Conservation (phyloP, 441 rosid genomes). For the Eruca vesicaria region DNA sequence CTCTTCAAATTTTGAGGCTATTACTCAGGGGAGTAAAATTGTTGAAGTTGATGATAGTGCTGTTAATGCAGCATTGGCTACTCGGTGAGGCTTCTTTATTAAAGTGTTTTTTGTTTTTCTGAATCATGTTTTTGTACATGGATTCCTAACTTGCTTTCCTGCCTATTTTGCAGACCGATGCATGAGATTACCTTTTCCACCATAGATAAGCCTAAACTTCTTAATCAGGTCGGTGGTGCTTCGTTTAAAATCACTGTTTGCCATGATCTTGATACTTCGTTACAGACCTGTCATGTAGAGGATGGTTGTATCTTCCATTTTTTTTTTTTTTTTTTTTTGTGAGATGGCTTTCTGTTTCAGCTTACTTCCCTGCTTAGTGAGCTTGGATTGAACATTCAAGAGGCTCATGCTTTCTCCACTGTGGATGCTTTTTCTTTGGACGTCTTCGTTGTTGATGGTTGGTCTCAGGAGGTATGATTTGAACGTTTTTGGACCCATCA, state of each 20-base stretch:
- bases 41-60: constrained; percentile 61
- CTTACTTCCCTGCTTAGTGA: constrained; percentile 77
- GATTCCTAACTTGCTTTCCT: not conserved
- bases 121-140: not conserved
- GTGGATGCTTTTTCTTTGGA: constrained; percentile 83
- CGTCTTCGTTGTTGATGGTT: constrained; percentile 93
- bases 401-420: constrained; percentile 91
- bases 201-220: too few species aligned
- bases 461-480: constrained; percentile 68
- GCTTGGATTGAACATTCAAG: constrained; percentile 86
- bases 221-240: constrained; percentile 61
- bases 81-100: constrained; percentile 16
- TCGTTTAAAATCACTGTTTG: not conserved
- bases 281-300: not conserved
- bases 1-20: constrained; percentile 63
- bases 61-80: constrained; percentile 38
- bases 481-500: not conserved
- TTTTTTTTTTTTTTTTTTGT: not conserved
- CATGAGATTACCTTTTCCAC: too few species aligned
- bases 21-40: constrained; percentile 45
- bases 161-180: constrained; percentile 56
- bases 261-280: not conserved
- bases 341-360: constrained; percentile 44
- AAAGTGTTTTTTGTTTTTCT: not conserved
- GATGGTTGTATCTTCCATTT: not conserved